These are phyloP conservation scores for Russula sp. DNA, from an alignment of 768 basidiomycete species.

Conservation along the genomic window DNA sequence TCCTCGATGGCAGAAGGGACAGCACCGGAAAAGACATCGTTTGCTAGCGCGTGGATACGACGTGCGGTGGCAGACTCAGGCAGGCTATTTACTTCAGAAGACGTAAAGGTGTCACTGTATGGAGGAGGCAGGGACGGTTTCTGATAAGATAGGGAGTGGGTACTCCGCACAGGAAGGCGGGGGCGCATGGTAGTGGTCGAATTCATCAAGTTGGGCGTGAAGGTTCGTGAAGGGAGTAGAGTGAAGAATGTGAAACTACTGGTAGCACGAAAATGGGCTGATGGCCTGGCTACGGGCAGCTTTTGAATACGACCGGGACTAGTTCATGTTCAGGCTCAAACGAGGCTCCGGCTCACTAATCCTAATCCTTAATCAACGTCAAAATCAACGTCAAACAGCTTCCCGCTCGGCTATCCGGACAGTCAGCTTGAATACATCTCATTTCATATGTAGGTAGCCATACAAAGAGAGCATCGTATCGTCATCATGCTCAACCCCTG, in stretches of 20 bases:
- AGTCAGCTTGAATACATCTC: not conserved
- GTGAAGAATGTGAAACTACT: not conserved
- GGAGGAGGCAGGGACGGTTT: conserved; percentile 16
- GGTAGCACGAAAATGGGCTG: not conserved
- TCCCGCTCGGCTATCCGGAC: not conserved
- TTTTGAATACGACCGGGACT: conserved; percentile 4
- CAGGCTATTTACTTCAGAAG: conserved; percentile 1
- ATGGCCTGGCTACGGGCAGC: not conserved
- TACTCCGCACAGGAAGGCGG: not conserved
- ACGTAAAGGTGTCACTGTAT: not conserved
- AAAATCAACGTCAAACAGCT: not conserved
- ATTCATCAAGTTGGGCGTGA: not conserved
- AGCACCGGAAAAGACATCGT: conserved; percentile 23
- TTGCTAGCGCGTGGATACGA: conserved; percentile 25
- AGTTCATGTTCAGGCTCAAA: not conserved
- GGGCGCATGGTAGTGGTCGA: not conserved
- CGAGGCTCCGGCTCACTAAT: not conserved
- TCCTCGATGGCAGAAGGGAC: conserved; percentile 31
- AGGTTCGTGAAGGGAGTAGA: not conserved
- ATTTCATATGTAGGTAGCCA: not conserved
- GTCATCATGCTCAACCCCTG: not conserved
- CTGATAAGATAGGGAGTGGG: not conserved
- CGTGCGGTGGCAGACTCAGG: conserved; percentile 32
- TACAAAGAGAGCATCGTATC: not conserved
- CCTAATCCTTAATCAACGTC: not conserved